phyloP scores from a whole-genome alignment of 306 rosid species.

The Fragaria nilgerrensis region DNA sequence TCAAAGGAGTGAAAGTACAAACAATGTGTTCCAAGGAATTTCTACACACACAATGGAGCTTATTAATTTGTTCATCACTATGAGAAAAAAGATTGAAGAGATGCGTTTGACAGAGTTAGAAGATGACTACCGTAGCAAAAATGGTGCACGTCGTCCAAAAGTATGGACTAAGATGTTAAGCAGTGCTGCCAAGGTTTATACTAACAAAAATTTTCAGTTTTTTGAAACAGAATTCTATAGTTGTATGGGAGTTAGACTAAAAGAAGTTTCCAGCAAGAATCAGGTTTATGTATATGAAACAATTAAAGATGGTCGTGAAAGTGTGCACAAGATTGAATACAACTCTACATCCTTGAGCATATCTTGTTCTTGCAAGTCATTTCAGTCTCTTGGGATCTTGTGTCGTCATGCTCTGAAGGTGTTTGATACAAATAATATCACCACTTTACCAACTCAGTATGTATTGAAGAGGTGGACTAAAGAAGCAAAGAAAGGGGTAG shows the following conservation, averaged over 20 bases:
- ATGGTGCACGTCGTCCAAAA: neutral
- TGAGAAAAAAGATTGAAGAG: neutral
- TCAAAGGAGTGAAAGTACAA: neutral
- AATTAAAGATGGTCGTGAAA: conserved; percentile 15
- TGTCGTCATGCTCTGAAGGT: conserved; percentile 31
- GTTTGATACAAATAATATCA: conserved; percentile 20
- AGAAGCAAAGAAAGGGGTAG: conserved; percentile 18
- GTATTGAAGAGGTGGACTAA: conserved; percentile 29
- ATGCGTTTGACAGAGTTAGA: conserved; percentile 9
- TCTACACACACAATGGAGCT: neutral
- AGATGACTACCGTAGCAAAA: conserved; percentile 16
- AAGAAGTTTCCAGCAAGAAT: neutral
- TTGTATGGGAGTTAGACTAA: conserved; percentile 15
- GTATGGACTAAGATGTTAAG: neutral
- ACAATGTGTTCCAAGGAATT: neutral
- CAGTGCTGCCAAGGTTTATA: conserved; percentile 26
- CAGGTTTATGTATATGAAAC: neutral
- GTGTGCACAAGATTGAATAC: conserved; percentile 9
- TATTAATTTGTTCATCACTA: conserved; percentile 11
- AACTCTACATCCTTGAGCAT: neutral
- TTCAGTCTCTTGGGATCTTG: conserved; percentile 12
- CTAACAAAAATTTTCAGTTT: neutral
- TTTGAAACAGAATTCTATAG: conserved; percentile 21
- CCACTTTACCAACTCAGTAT: conserved; percentile 18
- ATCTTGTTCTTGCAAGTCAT: conserved; percentile 22